Evolutionary conservation across 345 rosid species (phyloP).

Genomic region (Aquilaria sinensis): DNA sequence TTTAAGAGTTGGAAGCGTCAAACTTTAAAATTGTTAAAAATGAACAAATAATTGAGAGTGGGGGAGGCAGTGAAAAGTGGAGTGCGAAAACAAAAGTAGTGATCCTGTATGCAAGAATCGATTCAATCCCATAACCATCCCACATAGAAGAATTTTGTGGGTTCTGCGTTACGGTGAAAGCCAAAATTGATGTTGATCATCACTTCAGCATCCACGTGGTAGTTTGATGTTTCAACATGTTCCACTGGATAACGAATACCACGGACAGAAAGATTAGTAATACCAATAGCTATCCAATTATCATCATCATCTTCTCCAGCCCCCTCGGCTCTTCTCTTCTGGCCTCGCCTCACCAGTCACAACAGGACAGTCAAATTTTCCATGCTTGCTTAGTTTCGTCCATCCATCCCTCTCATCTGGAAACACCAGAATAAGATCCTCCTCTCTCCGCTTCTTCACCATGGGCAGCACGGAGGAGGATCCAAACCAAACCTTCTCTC

Average conservation of each 20-base stretch:
- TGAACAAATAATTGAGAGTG: too few relatives aligned
- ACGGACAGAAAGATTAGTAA: too few relatives aligned
- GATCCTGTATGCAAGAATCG: not conserved
- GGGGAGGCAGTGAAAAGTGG: not conserved
- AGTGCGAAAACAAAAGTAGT: not conserved
- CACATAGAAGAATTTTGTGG: too few relatives aligned
- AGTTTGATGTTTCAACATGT: too few relatives aligned
- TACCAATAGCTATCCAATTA: not conserved
- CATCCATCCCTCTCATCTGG: not conserved
- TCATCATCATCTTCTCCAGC: not conserved
- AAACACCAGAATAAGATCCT: not conserved
- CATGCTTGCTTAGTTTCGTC: not conserved
- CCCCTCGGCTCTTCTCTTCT: not conserved
- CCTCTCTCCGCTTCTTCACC: conserved; percentile 1
- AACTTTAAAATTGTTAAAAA: too few relatives aligned
- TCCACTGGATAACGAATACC: not conserved
- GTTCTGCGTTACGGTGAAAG: too few relatives aligned
- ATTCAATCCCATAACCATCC: too few relatives aligned
- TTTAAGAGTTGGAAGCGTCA: too few relatives aligned
- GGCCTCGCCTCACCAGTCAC: not conserved
- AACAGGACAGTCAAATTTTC: not conserved
- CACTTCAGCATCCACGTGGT: too few relatives aligned
- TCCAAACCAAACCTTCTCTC: conserved; percentile 24
- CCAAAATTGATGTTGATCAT: too few relatives aligned
- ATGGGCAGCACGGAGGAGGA: conserved; percentile 65